Evolutionary conservation across 306 rosid genomes (phyloP), one percentile per base, ranked within the genome.

Genomic region (Biancaea sappan): DNA sequence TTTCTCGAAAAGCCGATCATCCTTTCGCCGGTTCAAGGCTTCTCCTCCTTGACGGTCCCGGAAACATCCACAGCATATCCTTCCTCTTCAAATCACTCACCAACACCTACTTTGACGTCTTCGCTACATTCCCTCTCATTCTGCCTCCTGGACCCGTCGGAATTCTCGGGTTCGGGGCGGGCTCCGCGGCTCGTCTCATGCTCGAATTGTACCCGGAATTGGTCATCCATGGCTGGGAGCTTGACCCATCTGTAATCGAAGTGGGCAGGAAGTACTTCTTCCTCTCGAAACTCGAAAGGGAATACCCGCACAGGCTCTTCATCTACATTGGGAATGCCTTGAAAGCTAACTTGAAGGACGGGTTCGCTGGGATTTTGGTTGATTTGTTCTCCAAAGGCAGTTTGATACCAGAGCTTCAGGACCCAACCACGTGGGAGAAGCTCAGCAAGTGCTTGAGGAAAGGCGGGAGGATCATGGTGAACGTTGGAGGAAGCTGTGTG

Each of bases 401-500:
- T 68, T 62, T 94, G 82, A 77, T 91, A 18, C 93, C 95, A 0
- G 93, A 94, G 89, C 93, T 94, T n/a, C 94, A 94, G 66, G 89
- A 87, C 29, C 78, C 85, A 0, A 79, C 68, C 10, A 91, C 94
- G 44, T 94, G 98, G 98, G 54, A 35, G 83, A 79, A 8, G 88
- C 82, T 91, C 25, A 25, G 24, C 4, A 78, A 19, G 83, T 74
- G 90, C 58, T 86, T 94, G 98, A 91, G 75, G 51, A 82, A 85
- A 81, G 97, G 92, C 16, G 98, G 98, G 54, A 83, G 97, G 77
- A 50, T 91, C 2, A 94, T 94, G 98, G 93, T 90, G 72, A 94
- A 94, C 29, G 98, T 90, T 37, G 99, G 97, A 47, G 98, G 99
- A 2, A 90, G 95, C 35, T 94, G 97, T 63, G 97, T 94, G 51